Percentiles rank a stretch among this genome's conserved stretches.
phyloP scores from a whole-genome alignment of 208 protist genomes.

The Trypanosoma rangeli region DNA sequence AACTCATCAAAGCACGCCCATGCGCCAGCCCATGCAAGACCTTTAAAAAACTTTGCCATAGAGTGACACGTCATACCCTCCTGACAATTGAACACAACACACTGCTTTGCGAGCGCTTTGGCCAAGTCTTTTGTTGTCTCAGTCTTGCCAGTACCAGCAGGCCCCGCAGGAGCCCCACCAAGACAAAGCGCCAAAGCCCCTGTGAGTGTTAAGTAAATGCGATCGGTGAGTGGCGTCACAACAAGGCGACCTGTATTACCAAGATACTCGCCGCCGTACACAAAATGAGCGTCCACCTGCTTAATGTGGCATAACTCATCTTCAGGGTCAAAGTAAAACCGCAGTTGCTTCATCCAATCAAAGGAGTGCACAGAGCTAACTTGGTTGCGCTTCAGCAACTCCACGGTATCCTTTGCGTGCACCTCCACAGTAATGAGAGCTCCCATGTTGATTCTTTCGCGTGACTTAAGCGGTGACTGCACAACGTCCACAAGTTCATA shows the following conservation, averaged over 20 bases:
- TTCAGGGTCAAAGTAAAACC: constrained; percentile 95
- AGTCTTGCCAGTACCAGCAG: constrained; percentile 94
- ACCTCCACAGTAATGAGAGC: constrained; percentile 98
- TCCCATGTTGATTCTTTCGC: constrained; percentile 93
- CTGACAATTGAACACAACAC: constrained; percentile 98
- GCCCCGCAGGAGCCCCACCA: constrained; percentile 93
- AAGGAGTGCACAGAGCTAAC: constrained; percentile 87
- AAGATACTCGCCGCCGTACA: constrained; percentile 97
- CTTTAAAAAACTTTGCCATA: constrained; percentile 98
- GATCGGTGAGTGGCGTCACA: constrained; percentile 96
- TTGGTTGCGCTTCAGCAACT: constrained; percentile 60
- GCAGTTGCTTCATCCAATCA: constrained; percentile 97
- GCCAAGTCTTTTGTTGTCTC: constrained; percentile 98
- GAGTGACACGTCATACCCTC: constrained; percentile 95
- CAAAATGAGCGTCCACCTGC: constrained; percentile 93
- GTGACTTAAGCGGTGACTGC: constrained; percentile 82
- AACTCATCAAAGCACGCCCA: constrained; percentile 99
- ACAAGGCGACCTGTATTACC: constrained; percentile 97
- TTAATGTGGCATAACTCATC: constrained; percentile 88
- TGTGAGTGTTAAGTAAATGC: constrained; percentile 97
- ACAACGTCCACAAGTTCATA: constrained; percentile 91
- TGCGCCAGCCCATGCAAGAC: constrained; percentile 95
- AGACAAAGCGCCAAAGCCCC: constrained; percentile 92
- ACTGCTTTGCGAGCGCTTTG: constrained; percentile 97
- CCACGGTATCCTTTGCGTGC: constrained; percentile 95